Percentiles rank a stretch among this genome's conserved stretches.
phyloP scores from a whole-genome alignment of 257 asterid species.

The Apocynum venetum region DNA sequence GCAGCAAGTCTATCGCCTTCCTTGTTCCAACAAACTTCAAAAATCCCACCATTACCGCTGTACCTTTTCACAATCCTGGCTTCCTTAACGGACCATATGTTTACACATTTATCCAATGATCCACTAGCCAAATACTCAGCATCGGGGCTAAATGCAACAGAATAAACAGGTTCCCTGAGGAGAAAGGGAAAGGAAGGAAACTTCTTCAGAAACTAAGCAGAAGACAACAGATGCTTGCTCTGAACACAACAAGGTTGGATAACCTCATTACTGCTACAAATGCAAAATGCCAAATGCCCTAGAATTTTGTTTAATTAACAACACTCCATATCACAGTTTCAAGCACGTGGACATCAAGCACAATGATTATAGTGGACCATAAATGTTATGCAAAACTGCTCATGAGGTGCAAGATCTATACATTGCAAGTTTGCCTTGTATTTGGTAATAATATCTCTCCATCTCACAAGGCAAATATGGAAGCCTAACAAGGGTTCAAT shows the following conservation, averaged over 20 bases:
- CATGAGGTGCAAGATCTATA: neutral
- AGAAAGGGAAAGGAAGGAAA: constrained; percentile 2
- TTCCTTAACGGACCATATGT: constrained; percentile 95
- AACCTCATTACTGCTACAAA: neutral
- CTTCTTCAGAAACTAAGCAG: neutral
- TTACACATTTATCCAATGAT: constrained; percentile 84
- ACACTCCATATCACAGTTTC: too few relatives aligned
- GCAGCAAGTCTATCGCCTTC: constrained; percentile 92
- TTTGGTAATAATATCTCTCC: neutral
- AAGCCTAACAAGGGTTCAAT: neutral
- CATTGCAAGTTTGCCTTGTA: neutral
- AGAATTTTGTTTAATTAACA: neutral
- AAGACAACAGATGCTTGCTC: neutral
- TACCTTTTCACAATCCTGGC: constrained; percentile 77
- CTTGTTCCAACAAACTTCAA: constrained; percentile 98
- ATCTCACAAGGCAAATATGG: neutral
- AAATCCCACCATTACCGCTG: constrained; percentile 85
- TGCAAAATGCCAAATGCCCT: neutral
- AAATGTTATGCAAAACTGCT: neutral
- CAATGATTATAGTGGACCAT: neutral
- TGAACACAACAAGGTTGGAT: neutral
- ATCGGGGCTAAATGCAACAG: constrained; percentile 91
- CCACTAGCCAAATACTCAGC: constrained; percentile 94
- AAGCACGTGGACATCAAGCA: neutral
- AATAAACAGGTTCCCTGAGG: constrained; percentile 87